These are phyloP conservation scores for Metschnikowia koreensis DNA, from an alignment of 805 yeast species.

Conservation along the genomic window DNA sequence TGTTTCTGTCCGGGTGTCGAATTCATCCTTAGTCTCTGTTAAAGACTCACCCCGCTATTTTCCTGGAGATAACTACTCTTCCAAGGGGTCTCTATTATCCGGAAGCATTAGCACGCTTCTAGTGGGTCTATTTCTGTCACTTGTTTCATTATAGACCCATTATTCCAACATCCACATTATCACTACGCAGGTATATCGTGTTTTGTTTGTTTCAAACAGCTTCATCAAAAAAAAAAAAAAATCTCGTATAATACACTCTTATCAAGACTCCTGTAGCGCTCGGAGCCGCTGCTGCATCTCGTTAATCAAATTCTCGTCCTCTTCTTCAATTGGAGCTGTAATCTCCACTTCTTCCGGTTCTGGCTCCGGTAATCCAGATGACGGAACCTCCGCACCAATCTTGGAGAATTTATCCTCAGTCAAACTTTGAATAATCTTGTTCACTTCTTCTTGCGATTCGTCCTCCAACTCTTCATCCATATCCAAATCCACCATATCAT, in stretches of 20 bases:
- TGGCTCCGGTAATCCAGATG: slow-evolving; percentile 21
- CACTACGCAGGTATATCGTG: background rate
- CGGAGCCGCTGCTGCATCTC: slow-evolving; percentile 87
- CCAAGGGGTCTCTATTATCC: background rate
- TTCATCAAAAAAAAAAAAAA: background rate
- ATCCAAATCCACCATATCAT: slow-evolving; percentile 78
- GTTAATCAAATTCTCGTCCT: slow-evolving; percentile 70
- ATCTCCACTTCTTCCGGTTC: slow-evolving; percentile 19
- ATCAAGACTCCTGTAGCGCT: slow-evolving; percentile 59
- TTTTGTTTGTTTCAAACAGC: background rate
- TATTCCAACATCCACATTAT: background rate
- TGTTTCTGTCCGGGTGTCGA: slow-evolving; percentile 5
- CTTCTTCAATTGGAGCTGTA: slow-evolving; percentile 36
- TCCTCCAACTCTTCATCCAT: slow-evolving; percentile 57
- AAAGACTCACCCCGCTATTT: background rate
- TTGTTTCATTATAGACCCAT: background rate
- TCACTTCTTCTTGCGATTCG: slow-evolving; percentile 66
- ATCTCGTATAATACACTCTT: background rate
- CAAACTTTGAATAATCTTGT: slow-evolving; percentile 49
- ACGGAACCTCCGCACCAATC: slow-evolving; percentile 35
- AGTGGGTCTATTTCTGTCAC: slow-evolving; percentile 2
- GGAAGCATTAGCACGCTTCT: background rate
- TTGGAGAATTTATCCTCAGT: slow-evolving; percentile 41
- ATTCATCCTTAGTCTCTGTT: background rate
- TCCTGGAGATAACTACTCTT: slow-evolving; percentile 6